A percentile compares a stretch with the other conserved stretches of the same genome.
These are phyloP conservation scores for Striga hermonthica DNA, from an alignment of 305 asterid species.

Conservation along the genomic window DNA sequence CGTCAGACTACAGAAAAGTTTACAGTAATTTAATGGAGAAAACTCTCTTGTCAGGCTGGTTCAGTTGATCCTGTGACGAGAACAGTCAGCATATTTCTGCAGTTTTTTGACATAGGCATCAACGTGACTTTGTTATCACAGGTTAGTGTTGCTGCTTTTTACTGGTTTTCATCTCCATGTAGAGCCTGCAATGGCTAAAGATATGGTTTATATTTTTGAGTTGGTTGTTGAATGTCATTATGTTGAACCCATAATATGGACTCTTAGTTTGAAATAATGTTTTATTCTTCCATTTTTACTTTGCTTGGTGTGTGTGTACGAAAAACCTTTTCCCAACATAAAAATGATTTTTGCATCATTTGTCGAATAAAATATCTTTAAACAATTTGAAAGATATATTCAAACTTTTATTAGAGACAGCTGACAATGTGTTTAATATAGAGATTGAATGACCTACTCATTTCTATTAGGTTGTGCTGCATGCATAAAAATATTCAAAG, in stretches of 20 bases:
- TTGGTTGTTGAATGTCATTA: slow-evolving; percentile 10
- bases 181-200: slow-evolving; percentile 18
- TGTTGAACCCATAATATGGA: slow-evolving; percentile 7
- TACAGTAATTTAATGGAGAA: slow-evolving; percentile 25
- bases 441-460: too few relatives aligned
- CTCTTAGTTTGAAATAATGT: slow-evolving; percentile 4
- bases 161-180: slow-evolving; percentile 3
- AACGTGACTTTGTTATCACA: slow-evolving; percentile 82
- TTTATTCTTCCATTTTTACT: slow-evolving; percentile 14
- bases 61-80: slow-evolving; percentile 90
- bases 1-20: slow-evolving; percentile 24
- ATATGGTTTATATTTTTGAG: slow-evolving; percentile 15
- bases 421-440: too few relatives aligned
- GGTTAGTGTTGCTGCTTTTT: slow-evolving; percentile 45
- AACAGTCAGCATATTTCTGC: slow-evolving; percentile 88
- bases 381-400: not conserved
- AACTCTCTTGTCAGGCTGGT: slow-evolving; percentile 69
- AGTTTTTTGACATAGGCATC: slow-evolving; percentile 89
- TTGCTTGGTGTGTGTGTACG: slow-evolving; percentile 14
- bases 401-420: too few relatives aligned
- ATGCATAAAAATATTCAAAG: too few relatives aligned
- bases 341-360: slow-evolving; percentile 1
- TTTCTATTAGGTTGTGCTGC: too few relatives aligned
- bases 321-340: slow-evolving; percentile 10
- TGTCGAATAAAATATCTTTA: slow-evolving; percentile 17